These are phyloP conservation scores for Erythrobasidium yunnanense DNA, from an alignment of 768 basidiomycete genomes.

Conservation along the genomic window DNA sequence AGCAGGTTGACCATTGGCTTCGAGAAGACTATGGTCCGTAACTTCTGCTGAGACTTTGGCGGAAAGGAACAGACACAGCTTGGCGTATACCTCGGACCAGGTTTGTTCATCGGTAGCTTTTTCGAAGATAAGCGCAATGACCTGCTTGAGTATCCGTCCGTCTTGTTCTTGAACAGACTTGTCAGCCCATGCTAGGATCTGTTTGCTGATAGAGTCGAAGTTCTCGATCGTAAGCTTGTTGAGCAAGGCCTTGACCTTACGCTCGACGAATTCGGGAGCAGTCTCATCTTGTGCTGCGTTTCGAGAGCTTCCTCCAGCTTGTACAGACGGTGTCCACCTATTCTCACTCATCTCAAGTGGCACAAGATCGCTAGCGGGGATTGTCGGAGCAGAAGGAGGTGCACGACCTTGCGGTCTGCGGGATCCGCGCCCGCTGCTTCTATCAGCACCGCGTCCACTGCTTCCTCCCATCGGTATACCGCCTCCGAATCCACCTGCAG, in stretches of 20 bases:
- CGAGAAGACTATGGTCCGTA: slow-evolving; percentile 75
- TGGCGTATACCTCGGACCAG: slow-evolving; percentile 96
- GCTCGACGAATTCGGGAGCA: slow-evolving; percentile 74
- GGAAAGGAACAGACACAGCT: slow-evolving; percentile 48
- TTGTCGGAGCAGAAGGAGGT: slow-evolving; percentile 25
- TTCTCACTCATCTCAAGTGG: slow-evolving; percentile 71
- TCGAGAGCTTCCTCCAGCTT: slow-evolving; percentile 42
- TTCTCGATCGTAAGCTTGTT: slow-evolving; percentile 96
- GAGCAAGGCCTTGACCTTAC: slow-evolving; percentile 79
- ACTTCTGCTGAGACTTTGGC: slow-evolving; percentile 74
- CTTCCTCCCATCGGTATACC: slow-evolving; percentile 60
- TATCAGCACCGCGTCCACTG: slow-evolving; percentile 59
- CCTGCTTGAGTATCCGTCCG: slow-evolving; percentile 84
- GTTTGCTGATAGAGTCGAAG: slow-evolving; percentile 87
- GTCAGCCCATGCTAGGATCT: slow-evolving; percentile 92
- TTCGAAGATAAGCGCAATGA: slow-evolving; percentile 91
- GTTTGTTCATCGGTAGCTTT: slow-evolving; percentile 92
- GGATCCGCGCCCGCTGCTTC: slow-evolving; percentile 44
- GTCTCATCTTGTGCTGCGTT: slow-evolving; percentile 43
- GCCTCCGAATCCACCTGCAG: slow-evolving; percentile 32
- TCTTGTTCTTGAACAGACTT: slow-evolving; percentile 83
- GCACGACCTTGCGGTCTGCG: slow-evolving; percentile 31
- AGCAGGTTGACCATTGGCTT: slow-evolving; percentile 71
- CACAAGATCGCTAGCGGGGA: slow-evolving; percentile 55
- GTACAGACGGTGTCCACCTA: slow-evolving; percentile 58